Evolutionary conservation across 768 basidiomycete species (phyloP).

Genomic region (Russula sp.): DNA sequence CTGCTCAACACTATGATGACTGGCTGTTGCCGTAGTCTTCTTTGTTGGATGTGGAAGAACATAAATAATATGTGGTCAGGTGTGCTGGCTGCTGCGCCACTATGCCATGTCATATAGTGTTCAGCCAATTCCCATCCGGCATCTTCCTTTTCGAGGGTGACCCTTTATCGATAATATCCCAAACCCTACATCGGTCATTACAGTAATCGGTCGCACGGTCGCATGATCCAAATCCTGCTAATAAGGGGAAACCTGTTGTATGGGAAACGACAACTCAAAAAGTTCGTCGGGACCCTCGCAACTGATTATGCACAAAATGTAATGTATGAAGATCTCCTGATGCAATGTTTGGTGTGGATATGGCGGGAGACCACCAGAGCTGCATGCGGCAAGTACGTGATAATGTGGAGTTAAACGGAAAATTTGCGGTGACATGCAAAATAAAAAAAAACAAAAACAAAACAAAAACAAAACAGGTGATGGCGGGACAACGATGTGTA

Average conservation of each 20-base stretch:
- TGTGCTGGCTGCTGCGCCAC: background rate
- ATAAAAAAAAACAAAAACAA: background rate
- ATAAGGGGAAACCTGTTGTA: background rate
- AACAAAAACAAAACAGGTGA: no score
- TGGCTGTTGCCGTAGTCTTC: background rate
- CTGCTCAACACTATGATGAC: background rate
- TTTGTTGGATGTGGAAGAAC: background rate
- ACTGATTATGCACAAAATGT: conserved; percentile 6
- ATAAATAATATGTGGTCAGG: background rate
- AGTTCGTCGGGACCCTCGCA: background rate
- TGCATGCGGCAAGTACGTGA: background rate
- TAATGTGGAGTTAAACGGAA: background rate
- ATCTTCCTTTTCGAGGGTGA: conserved; percentile 3
- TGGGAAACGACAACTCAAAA: background rate
- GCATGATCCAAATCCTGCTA: background rate
- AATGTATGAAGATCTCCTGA: background rate
- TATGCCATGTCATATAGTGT: background rate
- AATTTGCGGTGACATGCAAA: background rate
- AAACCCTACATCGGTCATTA: background rate
- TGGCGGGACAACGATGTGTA: background rate
- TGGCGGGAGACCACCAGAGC: background rate
- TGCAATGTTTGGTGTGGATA: background rate
- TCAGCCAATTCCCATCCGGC: no score
- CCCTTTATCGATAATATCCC: conserved; percentile 4
- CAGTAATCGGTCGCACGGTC: background rate